Conservation (phyloP, 2,329 filamentous ascomycete genomes). For the Xylaria sp. region DNA sequence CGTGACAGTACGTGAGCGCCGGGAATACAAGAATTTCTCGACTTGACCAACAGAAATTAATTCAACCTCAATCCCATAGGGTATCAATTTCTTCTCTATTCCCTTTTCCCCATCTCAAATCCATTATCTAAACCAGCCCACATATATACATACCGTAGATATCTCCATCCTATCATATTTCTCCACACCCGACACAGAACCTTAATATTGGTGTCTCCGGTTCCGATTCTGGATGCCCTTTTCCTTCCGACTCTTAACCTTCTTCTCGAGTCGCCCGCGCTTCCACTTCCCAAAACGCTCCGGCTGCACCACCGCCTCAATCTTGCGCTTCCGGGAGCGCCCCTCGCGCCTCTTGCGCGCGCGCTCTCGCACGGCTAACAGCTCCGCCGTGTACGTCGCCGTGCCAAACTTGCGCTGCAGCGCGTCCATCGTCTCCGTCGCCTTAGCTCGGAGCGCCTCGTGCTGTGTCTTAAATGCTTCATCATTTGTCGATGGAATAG, state of each 20-base stretch:
- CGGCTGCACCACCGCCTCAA: slow-evolving; percentile 85
- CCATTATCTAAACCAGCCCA: neutral
- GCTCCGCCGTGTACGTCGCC: slow-evolving; percentile 77
- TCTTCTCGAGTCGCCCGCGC: slow-evolving; percentile 84
- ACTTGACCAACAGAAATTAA: neutral
- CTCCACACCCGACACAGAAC: slow-evolving; percentile 45
- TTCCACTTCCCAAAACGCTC: slow-evolving; percentile 83
- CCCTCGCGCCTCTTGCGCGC: slow-evolving; percentile 79
- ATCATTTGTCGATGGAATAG: slow-evolving; percentile 76
- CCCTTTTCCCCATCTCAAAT: slow-evolving; percentile 1
- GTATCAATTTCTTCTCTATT: slow-evolving; percentile 27
- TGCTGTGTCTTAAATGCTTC: slow-evolving; percentile 75
- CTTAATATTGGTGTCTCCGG: slow-evolving; percentile 75
- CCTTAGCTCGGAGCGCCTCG: slow-evolving; percentile 76
- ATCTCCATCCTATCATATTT: neutral
- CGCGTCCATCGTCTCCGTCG: slow-evolving; percentile 81
- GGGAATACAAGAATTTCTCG: neutral
- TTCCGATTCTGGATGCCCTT: slow-evolving; percentile 78
- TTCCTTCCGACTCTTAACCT: slow-evolving; percentile 84
- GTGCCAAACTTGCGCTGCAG: slow-evolving; percentile 88
- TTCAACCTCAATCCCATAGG: neutral
- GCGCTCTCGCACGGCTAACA: slow-evolving; percentile 77
- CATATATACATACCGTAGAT: slow-evolving; percentile 20
- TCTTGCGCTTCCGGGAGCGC: slow-evolving; percentile 84
- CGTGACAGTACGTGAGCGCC: neutral